These are phyloP conservation scores for Penicillium sumatraense DNA, from an alignment of 2,329 filamentous ascomycete genomes.

Conservation along the genomic window DNA sequence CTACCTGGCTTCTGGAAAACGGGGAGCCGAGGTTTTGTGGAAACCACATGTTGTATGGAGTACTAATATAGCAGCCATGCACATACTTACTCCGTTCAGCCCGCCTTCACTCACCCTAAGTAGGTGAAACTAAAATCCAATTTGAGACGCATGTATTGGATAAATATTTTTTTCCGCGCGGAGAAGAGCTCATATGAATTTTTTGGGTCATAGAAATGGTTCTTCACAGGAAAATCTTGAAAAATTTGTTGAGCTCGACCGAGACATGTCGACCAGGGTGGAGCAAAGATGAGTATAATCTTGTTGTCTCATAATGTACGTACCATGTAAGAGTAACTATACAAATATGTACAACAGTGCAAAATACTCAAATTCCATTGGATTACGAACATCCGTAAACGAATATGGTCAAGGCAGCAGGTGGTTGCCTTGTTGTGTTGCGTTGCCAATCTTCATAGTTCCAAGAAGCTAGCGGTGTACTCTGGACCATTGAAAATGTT, in stretches of 20 bases:
- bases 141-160: background rate
- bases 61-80: too few relatives aligned
- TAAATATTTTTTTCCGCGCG: too few relatives aligned
- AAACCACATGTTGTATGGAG: constrained; percentile 1
- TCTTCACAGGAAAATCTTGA: background rate
- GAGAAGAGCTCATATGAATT: background rate
- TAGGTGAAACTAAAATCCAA: constrained; percentile 5
- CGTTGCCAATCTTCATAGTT: constrained; percentile 9
- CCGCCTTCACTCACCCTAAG: background rate
- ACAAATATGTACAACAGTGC: background rate
- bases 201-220: background rate
- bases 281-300: background rate
- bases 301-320: constrained; percentile 5
- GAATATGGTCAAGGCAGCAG: constrained; percentile 1
- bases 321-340: background rate
- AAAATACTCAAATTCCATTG: background rate
- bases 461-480: constrained; percentile 4
- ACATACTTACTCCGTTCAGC: background rate
- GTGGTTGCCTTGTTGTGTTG: constrained; percentile 1
- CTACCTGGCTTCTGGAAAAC: constrained; percentile 23
- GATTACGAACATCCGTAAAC: background rate
- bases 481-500: background rate
- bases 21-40: constrained; percentile 17
- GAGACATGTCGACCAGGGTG: constrained; percentile 11
- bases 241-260: constrained; percentile 8